A percentile compares a stretch with the other conserved stretches of the same genome.
These are phyloP conservation scores for Tricholoma bakamatsutake DNA, from an alignment of 768 basidiomycete species.

Conservation along the genomic window DNA sequence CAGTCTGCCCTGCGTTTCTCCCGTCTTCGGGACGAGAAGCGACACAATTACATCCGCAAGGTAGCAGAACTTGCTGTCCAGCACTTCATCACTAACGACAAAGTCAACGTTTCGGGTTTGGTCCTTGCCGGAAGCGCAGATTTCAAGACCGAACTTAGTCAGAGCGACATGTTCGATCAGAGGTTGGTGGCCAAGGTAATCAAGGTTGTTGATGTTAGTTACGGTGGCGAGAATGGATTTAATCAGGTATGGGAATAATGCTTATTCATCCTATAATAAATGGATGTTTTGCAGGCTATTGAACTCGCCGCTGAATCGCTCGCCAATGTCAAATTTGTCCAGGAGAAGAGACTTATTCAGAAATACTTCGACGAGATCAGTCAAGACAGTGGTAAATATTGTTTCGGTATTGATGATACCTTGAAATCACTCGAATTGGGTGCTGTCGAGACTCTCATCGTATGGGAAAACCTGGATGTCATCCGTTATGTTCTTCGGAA, in stretches of 20 bases:
- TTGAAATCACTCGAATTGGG: conserved; percentile 95
- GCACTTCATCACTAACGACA: conserved; percentile 96
- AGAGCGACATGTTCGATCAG: conserved; percentile 93
- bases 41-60: conserved; percentile 99
- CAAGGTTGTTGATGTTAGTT: conserved; percentile 97
- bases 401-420: conserved; percentile 96
- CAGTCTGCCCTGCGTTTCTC: conserved; percentile 99
- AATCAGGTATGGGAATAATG: conserved; percentile 70
- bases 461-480: conserved; percentile 97
- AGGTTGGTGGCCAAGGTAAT: conserved; percentile 88
- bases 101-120: conserved; percentile 94
- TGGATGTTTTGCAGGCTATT: conserved; percentile 63
- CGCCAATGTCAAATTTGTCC: conserved; percentile 98
- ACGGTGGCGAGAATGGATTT: conserved; percentile 98
- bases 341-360: conserved; percentile 97
- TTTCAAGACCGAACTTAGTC: conserved; percentile 96
- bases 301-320: conserved; percentile 95
- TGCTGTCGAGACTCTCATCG: conserved; percentile 93
- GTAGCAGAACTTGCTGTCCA: conserved; percentile 96
- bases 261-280: neutral
- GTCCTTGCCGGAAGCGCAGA: conserved; percentile 97
- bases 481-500: conserved; percentile 86
- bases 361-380: conserved; percentile 99
- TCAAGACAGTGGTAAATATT: conserved; percentile 92
- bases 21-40: conserved; percentile 97